These are phyloP conservation scores for Solanum ossicruentum DNA, from an alignment of 257 asterid genomes.

Conservation along the genomic window DNA sequence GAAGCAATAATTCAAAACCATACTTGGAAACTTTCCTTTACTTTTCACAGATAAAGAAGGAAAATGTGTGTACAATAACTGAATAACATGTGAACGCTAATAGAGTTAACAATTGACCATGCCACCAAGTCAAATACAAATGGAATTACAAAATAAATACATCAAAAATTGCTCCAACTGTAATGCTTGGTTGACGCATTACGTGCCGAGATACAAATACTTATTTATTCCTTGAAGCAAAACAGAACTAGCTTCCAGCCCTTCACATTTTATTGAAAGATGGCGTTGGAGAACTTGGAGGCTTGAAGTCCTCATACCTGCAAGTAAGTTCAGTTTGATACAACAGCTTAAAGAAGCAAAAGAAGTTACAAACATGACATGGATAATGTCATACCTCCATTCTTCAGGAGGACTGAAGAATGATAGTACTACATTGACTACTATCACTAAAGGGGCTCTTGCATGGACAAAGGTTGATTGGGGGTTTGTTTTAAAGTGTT, in stretches of 20 bases:
- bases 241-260: background rate
- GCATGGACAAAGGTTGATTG: constrained; percentile 59
- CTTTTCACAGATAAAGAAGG: background rate
- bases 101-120: background rate
- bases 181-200: background rate
- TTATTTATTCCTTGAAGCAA: background rate
- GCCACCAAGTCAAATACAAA: background rate
- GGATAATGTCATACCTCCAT: background rate
- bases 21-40: background rate
- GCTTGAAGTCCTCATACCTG: constrained; percentile 85
- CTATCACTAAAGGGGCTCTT: constrained; percentile 5
- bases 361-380: background rate
- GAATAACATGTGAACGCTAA: background rate
- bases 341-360: background rate
- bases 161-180: background rate
- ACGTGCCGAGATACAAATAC: background rate
- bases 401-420: background rate
- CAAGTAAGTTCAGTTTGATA: background rate
- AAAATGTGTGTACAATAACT: background rate
- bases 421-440: too few species aligned
- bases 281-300: constrained; percentile 63
- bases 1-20: background rate
- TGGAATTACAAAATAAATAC: background rate
- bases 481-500: constrained; percentile 18
- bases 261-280: constrained; percentile 25